phyloP scores from a whole-genome alignment of 2,329 filamentous ascomycete genomes.

The Aspergillus arachidicola region DNA sequence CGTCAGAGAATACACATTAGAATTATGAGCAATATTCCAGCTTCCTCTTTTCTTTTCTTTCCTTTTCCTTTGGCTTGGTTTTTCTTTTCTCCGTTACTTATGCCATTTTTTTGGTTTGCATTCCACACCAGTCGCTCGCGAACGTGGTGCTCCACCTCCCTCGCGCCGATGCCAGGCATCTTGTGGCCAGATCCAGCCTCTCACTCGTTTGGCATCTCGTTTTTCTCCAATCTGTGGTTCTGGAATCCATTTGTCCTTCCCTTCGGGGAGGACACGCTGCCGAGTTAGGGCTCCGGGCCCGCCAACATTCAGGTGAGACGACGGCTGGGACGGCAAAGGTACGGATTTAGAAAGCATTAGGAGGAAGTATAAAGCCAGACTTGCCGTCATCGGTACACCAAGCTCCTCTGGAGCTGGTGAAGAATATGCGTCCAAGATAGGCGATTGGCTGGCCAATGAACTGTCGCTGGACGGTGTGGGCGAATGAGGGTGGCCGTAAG shows the following conservation, averaged over 20 bases:
- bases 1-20: slow-evolving; percentile 3
- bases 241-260: slow-evolving; percentile 65
- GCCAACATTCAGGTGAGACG: slow-evolving; percentile 63
- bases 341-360: slow-evolving; percentile 67
- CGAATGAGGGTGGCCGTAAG: slow-evolving; percentile 26
- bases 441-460: slow-evolving; percentile 25
- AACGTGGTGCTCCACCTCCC: slow-evolving; percentile 39
- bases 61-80: neutral
- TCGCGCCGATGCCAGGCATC: slow-evolving; percentile 63
- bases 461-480: slow-evolving; percentile 36
- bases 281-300: slow-evolving; percentile 60
- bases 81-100: slow-evolving; percentile 27
- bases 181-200: slow-evolving; percentile 65
- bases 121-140: slow-evolving; percentile 23
- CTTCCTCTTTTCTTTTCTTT: neutral
- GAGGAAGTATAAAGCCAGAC: slow-evolving; percentile 64
- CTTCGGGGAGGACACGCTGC: slow-evolving; percentile 54
- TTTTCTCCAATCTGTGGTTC: slow-evolving; percentile 62
- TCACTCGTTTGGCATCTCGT: slow-evolving; percentile 60
- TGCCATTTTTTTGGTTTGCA: slow-evolving; percentile 39
- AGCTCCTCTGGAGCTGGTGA: slow-evolving; percentile 18
- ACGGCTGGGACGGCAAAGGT: slow-evolving; percentile 58
- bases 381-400: slow-evolving; percentile 55
- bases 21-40: neutral
- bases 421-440: slow-evolving; percentile 13